Base-by-base conservation (phyloP, 805 yeast species). In the Starmerella tilneyi region DNA sequence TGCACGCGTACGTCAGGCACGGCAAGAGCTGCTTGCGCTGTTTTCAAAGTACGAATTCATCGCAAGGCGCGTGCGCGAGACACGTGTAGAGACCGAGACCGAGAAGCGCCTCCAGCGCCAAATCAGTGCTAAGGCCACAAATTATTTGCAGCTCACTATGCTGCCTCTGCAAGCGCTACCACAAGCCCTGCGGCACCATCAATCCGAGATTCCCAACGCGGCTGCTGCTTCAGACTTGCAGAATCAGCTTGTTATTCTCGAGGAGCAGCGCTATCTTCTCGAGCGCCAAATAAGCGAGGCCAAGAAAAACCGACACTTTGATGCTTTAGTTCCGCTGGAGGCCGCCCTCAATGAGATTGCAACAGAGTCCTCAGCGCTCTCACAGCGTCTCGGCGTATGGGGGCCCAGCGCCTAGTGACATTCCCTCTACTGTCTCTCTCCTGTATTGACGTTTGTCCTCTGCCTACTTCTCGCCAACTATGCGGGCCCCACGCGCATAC, bases 251-350 rank as follows among this genome's bases (percentile, higher is more conserved):
- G 82, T 88, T 81, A 96, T 89, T 9, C 63, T 85, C 57, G 80
- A 80, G 49, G 97, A 88, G 59, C 97, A 88, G 56, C 70, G 71
- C 54, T 88, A 74, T 53, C 62, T 89, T 49, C 78, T 89, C 3
- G 74, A 76, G 47, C 70, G 75, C 13, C 74, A 80, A 73, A 72
- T 83, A 22, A 68, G 70, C 2, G 75, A 71, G 12, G 75, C 79
- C 29, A 82, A 79, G 48, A 71, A 70, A 52, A 76, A 73, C 42
- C 65, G 96, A 35, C 75, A 76, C 51, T 84, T 84, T 57, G 96
- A 86, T 46, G 95, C 84, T 58, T 63, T 84, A 34, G 66, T 64
- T 9, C 70, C 82, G 1, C 64, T 89, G 46, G 73, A 72, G 28
- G 68, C 61, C 17, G 83, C 81, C 45, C 56, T 78, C 40, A 59